A percentile compares a stretch with the other conserved stretches of the same genome.
These are phyloP conservation scores for Chaetomium fimeti DNA, from an alignment of 495 filamentous ascomycete species.

Conservation along the genomic window DNA sequence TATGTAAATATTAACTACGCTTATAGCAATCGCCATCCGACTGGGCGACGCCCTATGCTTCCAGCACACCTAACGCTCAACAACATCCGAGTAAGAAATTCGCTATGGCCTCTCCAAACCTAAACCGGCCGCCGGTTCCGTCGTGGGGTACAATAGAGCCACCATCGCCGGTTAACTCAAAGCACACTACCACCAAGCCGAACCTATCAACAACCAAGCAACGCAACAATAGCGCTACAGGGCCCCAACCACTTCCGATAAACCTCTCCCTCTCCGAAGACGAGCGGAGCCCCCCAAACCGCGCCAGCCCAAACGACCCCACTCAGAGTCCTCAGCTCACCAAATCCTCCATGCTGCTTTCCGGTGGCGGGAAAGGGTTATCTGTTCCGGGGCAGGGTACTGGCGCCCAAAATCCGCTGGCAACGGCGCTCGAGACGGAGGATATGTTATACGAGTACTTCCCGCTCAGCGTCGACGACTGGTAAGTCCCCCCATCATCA, in stretches of 20 bases:
- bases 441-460: slow-evolving; percentile 92
- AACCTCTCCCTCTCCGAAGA: slow-evolving; percentile 75
- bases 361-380: not conserved
- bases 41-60: slow-evolving; percentile 30
- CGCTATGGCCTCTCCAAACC: slow-evolving; percentile 28
- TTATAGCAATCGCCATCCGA: slow-evolving; percentile 22
- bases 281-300: slow-evolving; percentile 55
- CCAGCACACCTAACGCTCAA: slow-evolving; percentile 19
- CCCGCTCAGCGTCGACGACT: slow-evolving; percentile 82
- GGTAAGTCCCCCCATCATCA: slow-evolving; percentile 43
- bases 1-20: not conserved
- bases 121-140: slow-evolving; percentile 31
- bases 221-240: slow-evolving; percentile 20
- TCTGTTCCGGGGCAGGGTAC: not conserved
- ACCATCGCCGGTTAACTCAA: not conserved
- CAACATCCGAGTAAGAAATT: slow-evolving; percentile 33
- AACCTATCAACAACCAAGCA: slow-evolving; percentile 18
- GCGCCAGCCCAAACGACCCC: slow-evolving; percentile 36
- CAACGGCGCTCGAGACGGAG: slow-evolving; percentile 66
- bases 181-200: slow-evolving; percentile 28
- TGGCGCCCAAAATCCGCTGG: slow-evolving; percentile 36
- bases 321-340: slow-evolving; percentile 39
- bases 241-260: slow-evolving; percentile 52
- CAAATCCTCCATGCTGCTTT: slow-evolving; percentile 39
- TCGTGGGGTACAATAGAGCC: slow-evolving; percentile 27